Base-by-base conservation (phyloP, 1,139 yeast genomes). In the Blastobotrys capitulatus region DNA sequence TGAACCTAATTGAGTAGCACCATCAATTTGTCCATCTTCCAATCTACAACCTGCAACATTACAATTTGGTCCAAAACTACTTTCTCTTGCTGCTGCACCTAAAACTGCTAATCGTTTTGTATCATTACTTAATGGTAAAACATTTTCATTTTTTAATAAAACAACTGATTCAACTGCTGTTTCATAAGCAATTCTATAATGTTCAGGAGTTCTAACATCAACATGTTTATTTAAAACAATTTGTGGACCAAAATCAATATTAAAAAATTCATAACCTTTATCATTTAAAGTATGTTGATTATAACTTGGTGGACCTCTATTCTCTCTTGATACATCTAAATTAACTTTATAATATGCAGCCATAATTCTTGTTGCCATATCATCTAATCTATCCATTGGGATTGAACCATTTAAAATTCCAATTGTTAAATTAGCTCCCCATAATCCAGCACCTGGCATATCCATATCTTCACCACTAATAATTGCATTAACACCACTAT, bases 381-480 rank as follows among this genome's bases (percentile, higher is more conserved):
- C 86, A 60, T 79, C 77, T 35, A 81, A 67, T 52, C 86, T 67
- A 52, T 72, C 69, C 55, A 77, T 79, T 1, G 83, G 77, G 10
- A 81, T 63, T 0, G 86, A 77, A 29, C 74, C 75, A 61, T 81
- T 80, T 60, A 76, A 75, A 8, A 80, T 73, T 1, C 83, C 77
- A 49, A 76, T 64, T 0, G 85, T 79, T 52, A 80, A 67, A 37
- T 77, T 66, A 1, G 82, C 76, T 0, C 84, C 85, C 79, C 81
- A 79, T 52, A 70, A 70, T 35, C 74, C 66, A 51, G 77, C 80
- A 25, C 84, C 85, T 0, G 86, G 86, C 86, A 82, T 81, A 4
- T 77, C 71, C 83, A 82, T 78, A 64, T 82, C 86, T 43, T 79
- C 66, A 1, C 87, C 87, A 1, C 84, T 74, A 27, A 78, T 65